phyloP scores from a whole-genome alignment of 2,329 filamentous ascomycete genomes.

The Aureobasidium sp. region DNA sequence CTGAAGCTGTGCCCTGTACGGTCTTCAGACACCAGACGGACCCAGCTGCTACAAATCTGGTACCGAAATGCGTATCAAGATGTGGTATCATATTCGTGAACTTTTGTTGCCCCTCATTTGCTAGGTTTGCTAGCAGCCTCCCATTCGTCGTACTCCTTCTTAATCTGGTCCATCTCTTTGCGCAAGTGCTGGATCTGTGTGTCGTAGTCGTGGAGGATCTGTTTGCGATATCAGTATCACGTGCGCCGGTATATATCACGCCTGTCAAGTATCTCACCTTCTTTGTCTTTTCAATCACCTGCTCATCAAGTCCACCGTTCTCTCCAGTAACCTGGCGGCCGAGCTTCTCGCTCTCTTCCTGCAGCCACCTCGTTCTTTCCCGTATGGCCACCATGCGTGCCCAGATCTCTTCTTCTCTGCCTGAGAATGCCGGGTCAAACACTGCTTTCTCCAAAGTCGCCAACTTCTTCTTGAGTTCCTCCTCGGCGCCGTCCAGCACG shows the following conservation, averaged over 20 bases:
- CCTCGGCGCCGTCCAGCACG: slow-evolving; percentile 68
- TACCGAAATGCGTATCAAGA: neutral
- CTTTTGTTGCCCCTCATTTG: neutral
- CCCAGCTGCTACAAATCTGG: too few species aligned
- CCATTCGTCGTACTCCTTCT: slow-evolving; percentile 51
- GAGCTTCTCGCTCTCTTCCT: slow-evolving; percentile 63
- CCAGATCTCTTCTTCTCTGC: slow-evolving; percentile 78
- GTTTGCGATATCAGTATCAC: slow-evolving; percentile 16
- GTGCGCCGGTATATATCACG: too few species aligned
- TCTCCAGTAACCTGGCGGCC: slow-evolving; percentile 39
- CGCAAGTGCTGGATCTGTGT: slow-evolving; percentile 68
- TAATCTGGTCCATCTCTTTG: slow-evolving; percentile 52
- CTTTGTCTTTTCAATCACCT: slow-evolving; percentile 62
- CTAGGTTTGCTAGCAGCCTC: slow-evolving; percentile 26
- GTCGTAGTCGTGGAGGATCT: slow-evolving; percentile 76
- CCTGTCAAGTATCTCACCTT: slow-evolving; percentile 47
- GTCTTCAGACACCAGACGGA: too few species aligned
- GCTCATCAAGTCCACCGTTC: slow-evolving; percentile 53
- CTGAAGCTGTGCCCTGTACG: too few species aligned
- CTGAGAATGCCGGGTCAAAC: slow-evolving; percentile 65
- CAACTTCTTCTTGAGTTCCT: slow-evolving; percentile 66
- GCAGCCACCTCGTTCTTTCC: slow-evolving; percentile 62
- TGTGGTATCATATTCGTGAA: neutral
- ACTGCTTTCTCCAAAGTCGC: slow-evolving; percentile 59
- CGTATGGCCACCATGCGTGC: slow-evolving; percentile 67